These are phyloP conservation scores for Thielaviopsis euricoi DNA, from an alignment of 2,329 filamentous ascomycete species.

Conservation along the genomic window DNA sequence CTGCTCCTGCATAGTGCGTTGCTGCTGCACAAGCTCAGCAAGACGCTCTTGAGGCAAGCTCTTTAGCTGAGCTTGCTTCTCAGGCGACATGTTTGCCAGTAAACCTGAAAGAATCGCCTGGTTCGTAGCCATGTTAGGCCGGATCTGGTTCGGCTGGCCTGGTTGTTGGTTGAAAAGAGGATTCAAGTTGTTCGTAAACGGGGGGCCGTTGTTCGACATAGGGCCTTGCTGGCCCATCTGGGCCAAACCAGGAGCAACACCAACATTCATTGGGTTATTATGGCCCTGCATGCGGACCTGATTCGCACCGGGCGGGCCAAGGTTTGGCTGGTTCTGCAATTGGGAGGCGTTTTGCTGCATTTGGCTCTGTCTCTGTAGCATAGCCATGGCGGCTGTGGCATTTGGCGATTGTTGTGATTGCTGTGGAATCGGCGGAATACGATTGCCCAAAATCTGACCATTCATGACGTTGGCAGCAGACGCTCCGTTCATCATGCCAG, in stretches of 20 bases:
- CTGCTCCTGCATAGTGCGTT: background rate
- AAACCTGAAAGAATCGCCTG: constrained; percentile 26
- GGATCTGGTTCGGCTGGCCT: constrained; percentile 23
- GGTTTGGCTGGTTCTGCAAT: background rate
- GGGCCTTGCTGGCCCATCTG: constrained; percentile 14
- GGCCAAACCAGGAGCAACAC: background rate
- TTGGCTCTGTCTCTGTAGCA: background rate
- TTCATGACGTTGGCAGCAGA: background rate
- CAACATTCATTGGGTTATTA: background rate
- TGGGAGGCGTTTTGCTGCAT: background rate
- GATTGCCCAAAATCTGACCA: background rate
- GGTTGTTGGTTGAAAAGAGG: constrained; percentile 38
- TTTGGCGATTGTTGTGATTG: background rate
- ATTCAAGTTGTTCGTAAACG: constrained; percentile 34
- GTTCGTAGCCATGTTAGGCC: constrained; percentile 19
- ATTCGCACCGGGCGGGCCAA: background rate
- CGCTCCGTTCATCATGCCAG: background rate
- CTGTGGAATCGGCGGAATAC: background rate
- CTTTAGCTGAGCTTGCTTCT: constrained; percentile 29
- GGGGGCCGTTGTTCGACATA: constrained; percentile 27
- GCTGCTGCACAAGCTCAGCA: constrained; percentile 24
- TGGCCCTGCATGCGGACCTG: background rate
- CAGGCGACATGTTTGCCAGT: constrained; percentile 27
- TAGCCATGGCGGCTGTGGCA: background rate
- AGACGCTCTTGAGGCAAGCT: constrained; percentile 32